Base-by-base conservation (phyloP, 2,329 filamentous ascomycete genomes). In the Cladosporium colombiae region DNA sequence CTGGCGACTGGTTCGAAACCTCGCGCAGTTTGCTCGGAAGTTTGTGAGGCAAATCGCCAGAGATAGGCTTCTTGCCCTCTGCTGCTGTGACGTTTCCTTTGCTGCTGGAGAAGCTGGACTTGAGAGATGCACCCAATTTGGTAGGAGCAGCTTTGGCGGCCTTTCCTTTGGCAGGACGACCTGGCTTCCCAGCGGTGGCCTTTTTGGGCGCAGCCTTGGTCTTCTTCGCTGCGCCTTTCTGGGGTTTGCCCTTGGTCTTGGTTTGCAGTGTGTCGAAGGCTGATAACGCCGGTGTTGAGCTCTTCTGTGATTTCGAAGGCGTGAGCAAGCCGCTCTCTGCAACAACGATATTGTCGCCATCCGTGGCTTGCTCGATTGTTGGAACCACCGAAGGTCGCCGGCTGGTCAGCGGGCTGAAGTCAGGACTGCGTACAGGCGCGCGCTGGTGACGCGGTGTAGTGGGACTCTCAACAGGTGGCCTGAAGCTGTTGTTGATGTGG, bases 401-500 rank as follows among this genome's bases (percentile, higher is more conserved):
- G 23, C 67, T 71, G 1, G 69, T 66, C 11, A 72, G 53, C 18
- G 71, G 71, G 37, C 68, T 71, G 64, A 64, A 71, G 44, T 69
- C 67, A 16, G 65, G 60, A 25, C 64, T 62, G 33, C 33, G 67
- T 31, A 53, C 37, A 14, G 37, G 52, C 10, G 23, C 63, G 37
- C 50, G 62, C 16, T 65, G 50, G 11, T 55, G 50, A 37, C 40
- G 57, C 31, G 62, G 63, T 33, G 71, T 71, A 13, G 64, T 69
- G 35, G 72, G 66, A 52, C 70, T 68, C 18, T 68, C 56, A 11
- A 69, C 66, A 25, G 69, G 67, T 57, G 69, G 69, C 13, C 55
- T 65, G 71, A 76, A 75, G 67, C 72, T 74, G 68, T 76, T 74
- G 70, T 77, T 74, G 57, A 66, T 62, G 56, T 75, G 71, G n/a